Conservation (phyloP, 2,329 filamentous ascomycete genomes). For the Colletotrichum cereale region DNA sequence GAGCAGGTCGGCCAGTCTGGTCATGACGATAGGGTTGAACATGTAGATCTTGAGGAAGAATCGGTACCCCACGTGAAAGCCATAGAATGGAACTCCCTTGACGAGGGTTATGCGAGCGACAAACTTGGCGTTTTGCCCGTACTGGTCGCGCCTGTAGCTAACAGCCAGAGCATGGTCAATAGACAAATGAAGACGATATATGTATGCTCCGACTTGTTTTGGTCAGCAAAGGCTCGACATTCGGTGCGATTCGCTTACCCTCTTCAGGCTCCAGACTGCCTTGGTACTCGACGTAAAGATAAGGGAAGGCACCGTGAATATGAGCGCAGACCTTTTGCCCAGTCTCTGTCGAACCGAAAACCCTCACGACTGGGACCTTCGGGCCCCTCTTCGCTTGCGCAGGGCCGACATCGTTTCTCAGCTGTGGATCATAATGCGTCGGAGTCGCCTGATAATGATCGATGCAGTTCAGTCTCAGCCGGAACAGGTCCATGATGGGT, state of each 20-base stretch:
- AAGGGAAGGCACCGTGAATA: conserved; percentile 95
- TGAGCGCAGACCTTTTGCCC: conserved; percentile 97
- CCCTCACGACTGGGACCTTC: conserved; percentile 85
- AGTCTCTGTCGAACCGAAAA: conserved; percentile 93
- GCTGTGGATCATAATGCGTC: conserved; percentile 82
- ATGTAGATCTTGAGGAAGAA: conserved; percentile 96
- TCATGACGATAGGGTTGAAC: conserved; percentile 88
- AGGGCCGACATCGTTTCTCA: conserved; percentile 74
- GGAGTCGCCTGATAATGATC: conserved; percentile 91
- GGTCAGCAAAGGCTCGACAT: background rate
- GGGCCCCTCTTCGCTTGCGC: conserved; percentile 73
- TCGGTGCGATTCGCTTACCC: conserved; percentile 62
- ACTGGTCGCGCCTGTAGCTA: conserved; percentile 83
- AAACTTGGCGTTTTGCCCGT: conserved; percentile 75
- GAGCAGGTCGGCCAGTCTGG: conserved; percentile 86
- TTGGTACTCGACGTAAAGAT: conserved; percentile 90
- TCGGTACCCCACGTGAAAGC: conserved; percentile 91
- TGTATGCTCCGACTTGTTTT: conserved; percentile 77
- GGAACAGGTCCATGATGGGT: conserved; percentile 76
- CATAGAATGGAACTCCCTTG: conserved; percentile 96
- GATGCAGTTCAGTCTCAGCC: conserved; percentile 93
- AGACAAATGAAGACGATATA: conserved; percentile 82
- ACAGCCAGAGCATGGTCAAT: conserved; percentile 92
- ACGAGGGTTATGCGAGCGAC: conserved; percentile 92
- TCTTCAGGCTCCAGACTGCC: conserved; percentile 75